Base-by-base conservation (phyloP, 148 eudicot genomes). In the Rhododendron henanense region DNA sequence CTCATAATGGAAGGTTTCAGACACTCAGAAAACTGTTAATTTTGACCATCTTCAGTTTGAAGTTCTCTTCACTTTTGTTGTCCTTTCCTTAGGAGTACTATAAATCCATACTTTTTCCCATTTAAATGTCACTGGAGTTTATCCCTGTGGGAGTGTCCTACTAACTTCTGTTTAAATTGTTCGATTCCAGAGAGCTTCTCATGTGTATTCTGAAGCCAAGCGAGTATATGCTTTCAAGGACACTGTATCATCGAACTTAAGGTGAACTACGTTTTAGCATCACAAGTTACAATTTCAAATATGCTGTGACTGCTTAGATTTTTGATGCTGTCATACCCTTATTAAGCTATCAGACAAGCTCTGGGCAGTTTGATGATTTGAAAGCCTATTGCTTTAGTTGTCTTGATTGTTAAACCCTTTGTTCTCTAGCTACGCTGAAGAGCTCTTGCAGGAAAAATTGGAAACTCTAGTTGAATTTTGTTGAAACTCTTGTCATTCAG, bases 161-260 rank as follows among this genome's bases (percentile, higher is more conserved):
- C 67, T 83, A 81, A n/a, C 23, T 79, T 85, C 84, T 71, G 61
- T 85, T 35, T 85, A 1, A 79, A 13, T 28, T 59, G 35, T 8
- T 88, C 28, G 83, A 83, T 82, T 88, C 18, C 94, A 96, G 98
- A 93, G 99, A 86, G 99, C 99, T 41, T 95, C 92, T 84, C 99
- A 97, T 83, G 98, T 97, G 35, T 97, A 97, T 83, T 92, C 96
- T 48, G 99, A 97, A 93, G 98, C 99, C 55, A 97, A 91, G 89
- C 97, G 99, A 31, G 99, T 97, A 25, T 88, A 94, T 89, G 96
- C 94, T 89, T 97, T 97, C 92, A 95, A 94, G 91, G 96, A 95
- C 81, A 91, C 98, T 2, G 99, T 97, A 69, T 93, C 93, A 71
- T 94, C 98, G 51, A 65, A 92, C 65, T 88, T 90, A 85, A 94